phyloP scores from a whole-genome alignment of 345 rosid genomes.

The Xanthoceras sorbifolium region DNA sequence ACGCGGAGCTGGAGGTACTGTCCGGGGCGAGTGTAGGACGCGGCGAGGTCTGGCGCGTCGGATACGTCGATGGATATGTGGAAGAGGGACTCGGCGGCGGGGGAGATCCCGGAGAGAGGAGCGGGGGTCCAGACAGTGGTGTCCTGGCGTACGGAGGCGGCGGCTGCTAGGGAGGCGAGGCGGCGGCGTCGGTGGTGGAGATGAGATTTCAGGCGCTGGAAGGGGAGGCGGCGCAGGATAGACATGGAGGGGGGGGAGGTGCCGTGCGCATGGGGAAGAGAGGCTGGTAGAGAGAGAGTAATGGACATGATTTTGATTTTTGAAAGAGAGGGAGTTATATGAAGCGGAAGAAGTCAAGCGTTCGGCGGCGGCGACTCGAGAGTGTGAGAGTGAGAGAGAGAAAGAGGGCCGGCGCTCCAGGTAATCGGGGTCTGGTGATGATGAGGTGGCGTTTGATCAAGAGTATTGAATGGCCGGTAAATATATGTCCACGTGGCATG shows the following conservation, averaged over 20 bases:
- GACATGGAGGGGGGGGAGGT: constrained; percentile 62
- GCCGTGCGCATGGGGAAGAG: constrained; percentile 47
- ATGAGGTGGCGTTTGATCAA: constrained; percentile 36
- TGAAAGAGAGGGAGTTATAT: constrained; percentile 4
- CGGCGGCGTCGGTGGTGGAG: constrained; percentile 35
- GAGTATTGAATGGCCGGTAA: not conserved
- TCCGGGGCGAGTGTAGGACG: constrained; percentile 66
- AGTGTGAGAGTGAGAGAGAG: constrained; percentile 2
- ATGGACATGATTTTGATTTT: constrained; percentile 41
- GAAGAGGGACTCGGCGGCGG: constrained; percentile 84
- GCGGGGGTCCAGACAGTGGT: constrained; percentile 72
- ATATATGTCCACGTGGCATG: constrained; percentile 43
- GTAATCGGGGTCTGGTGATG: constrained; percentile 32
- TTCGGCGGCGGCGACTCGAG: constrained; percentile 17
- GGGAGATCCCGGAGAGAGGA: constrained; percentile 55
- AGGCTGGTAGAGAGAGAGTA: constrained; percentile 27
- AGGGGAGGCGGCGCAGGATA: constrained; percentile 57
- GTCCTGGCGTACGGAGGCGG: constrained; percentile 75
- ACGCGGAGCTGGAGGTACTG: constrained; percentile 93
- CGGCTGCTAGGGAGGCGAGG: constrained; percentile 44
- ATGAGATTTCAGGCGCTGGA: constrained; percentile 31
- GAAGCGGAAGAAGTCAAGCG: not conserved
- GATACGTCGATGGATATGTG: constrained; percentile 81
- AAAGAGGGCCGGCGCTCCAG: constrained; percentile 43
- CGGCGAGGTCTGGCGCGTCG: constrained; percentile 66